Evolutionary conservation across 768 basidiomycete species (phyloP), one percentile per base, ranked within the genome.

Genomic region (Gymnopilus dilepis): DNA sequence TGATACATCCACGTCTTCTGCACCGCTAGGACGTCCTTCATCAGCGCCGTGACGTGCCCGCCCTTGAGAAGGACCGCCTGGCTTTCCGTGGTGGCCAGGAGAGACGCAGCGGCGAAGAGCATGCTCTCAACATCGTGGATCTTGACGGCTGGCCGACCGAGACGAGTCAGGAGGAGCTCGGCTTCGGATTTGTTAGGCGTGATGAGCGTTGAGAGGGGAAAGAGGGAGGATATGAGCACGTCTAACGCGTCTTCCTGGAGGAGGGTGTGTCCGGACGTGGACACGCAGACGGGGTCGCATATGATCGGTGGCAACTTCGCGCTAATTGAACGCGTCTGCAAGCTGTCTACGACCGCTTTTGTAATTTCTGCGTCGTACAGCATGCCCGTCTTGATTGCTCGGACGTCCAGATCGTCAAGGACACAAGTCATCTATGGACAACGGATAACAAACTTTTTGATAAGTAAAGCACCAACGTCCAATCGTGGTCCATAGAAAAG

Each of bases 301-400:
- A 97, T 84, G 19, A 95, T 76, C 0, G 86, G 84, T 0, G 87
- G 82, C 28, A 74, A 64, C 9, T 60, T 61, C 11, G 68, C 62
- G 5, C 31, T 34, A 17, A 66, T 55, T 67, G 81, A 85, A 62
- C 80, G 76, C 0, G 65, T 42, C 42, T 73, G 80, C 42, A 95
- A 80, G 11, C 83, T 76, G 1, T 73, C 62, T 2, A 84, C 82
- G 3, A 94, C 80, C 0, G 82, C 78, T 11, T 70, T 74, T 22
- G 85, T 84, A 45, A 80, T 86, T 0, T 75, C 79, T 0, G 82
- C 78, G 60, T 89, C 84, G 67, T 82, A 89, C 0, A 98, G 81
- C 96, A 97, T 97, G 12, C 96, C 95, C 0, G 91, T 92, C 75
- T 98, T 98, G 65, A 97, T 85, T 1, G 87, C 90, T 38, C 80